Evolutionary conservation across 768 basidiomycete species (phyloP).

Genomic region (Erythrobasidium yunnanense): DNA sequence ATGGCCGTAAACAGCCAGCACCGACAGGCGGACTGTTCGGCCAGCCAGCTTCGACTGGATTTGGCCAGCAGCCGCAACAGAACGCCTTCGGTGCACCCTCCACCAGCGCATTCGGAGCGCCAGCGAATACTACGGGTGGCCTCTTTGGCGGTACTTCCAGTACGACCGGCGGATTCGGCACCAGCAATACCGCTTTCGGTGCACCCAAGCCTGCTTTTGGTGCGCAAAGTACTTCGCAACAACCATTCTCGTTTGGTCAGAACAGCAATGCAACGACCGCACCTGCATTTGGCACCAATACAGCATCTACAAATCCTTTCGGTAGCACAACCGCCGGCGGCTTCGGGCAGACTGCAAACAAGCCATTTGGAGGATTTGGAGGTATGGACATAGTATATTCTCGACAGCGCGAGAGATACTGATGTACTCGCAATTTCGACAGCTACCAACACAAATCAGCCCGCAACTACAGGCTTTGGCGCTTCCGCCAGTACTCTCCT

Average conservation of each 20-base stretch:
- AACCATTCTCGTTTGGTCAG: neutral
- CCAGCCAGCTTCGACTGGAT: slow-evolving; percentile 7
- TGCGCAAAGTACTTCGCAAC: neutral
- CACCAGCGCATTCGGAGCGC: neutral
- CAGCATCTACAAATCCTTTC: slow-evolving; percentile 27
- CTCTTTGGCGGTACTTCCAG: too few species aligned
- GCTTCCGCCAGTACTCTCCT: too few species aligned
- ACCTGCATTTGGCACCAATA: slow-evolving; percentile 14
- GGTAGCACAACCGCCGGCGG: slow-evolving; percentile 24
- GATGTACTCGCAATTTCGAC: too few species aligned
- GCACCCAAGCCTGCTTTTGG: neutral
- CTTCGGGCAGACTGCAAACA: slow-evolving; percentile 20
- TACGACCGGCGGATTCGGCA: neutral
- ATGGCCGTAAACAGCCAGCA: neutral
- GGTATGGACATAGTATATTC: neutral
- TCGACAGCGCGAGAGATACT: too few species aligned
- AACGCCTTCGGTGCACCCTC: neutral
- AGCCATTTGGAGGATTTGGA: slow-evolving; percentile 12
- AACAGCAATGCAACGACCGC: slow-evolving; percentile 1
- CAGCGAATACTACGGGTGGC: too few species aligned
- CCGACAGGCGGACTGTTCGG: neutral
- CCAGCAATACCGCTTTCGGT: neutral
- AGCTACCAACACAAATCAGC: too few species aligned
- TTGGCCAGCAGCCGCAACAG: neutral
- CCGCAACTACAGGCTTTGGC: neutral